Percentiles rank a stretch among this genome's conserved stretches.
phyloP scores from a whole-genome alignment of 495 filamentous ascomycete genomes.

The Trichocladium uniseriatum region DNA sequence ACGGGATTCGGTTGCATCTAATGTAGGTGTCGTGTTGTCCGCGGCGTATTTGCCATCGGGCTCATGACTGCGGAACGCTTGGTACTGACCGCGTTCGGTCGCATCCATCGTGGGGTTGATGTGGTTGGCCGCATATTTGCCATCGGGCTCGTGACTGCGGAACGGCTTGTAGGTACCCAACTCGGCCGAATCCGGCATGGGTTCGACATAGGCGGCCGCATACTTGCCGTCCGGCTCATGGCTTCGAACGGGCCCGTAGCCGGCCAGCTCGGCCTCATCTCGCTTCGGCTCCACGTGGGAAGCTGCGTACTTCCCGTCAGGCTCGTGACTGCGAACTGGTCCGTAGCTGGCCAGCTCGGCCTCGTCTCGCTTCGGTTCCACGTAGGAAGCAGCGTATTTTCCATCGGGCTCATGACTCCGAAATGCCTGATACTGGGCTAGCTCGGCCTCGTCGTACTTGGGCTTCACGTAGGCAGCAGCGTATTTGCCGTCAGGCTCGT shows the following conservation, averaged over 20 bases:
- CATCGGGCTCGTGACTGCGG: constrained; percentile 11
- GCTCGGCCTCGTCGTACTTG: neutral
- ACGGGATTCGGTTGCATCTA: neutral
- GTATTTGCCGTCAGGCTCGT: constrained; percentile 30
- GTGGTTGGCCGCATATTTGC: constrained; percentile 4
- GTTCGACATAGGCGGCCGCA: neutral
- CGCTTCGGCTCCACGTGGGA: constrained; percentile 6
- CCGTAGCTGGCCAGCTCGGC: constrained; percentile 25
- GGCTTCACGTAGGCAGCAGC: constrained; percentile 9
- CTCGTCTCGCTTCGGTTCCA: neutral
- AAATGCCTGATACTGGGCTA: constrained; percentile 16
- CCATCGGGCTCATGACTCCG: constrained; percentile 26
- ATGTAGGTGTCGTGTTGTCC: neutral
- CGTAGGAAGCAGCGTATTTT: constrained; percentile 18
- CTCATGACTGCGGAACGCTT: constrained; percentile 2
- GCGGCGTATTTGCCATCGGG: constrained; percentile 14
- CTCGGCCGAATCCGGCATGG: neutral
- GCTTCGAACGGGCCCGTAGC: constrained; percentile 14
- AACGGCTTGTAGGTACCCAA: neutral
- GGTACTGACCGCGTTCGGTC: neutral
- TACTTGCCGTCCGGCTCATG: constrained; percentile 6
- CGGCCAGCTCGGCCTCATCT: constrained; percentile 18
- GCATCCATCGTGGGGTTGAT: neutral
- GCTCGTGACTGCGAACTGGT: constrained; percentile 4
- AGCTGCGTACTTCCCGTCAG: constrained; percentile 14